Conservation (phyloP, 2,329 filamentous ascomycete genomes). For the Penicillium thymicola region DNA sequence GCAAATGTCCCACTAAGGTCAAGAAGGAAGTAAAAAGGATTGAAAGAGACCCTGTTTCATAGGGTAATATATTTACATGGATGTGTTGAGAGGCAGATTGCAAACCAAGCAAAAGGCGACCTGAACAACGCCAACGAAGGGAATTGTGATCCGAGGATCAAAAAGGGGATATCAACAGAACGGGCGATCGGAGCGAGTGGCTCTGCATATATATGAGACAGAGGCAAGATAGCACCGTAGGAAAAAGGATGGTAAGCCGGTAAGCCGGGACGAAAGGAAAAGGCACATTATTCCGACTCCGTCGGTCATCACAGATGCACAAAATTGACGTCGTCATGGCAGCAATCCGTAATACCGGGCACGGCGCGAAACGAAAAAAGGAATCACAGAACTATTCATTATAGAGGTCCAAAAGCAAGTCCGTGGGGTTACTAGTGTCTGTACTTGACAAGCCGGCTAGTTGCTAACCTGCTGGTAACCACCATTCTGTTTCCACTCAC, state of each 20-base stretch:
- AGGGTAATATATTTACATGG: conserved; percentile 5
- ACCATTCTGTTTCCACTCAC: conserved; percentile 29
- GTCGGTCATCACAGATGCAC: neutral
- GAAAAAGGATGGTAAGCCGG: neutral
- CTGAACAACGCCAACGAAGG: conserved; percentile 5
- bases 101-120: neutral
- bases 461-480: conserved; percentile 29
- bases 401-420: conserved; percentile 3
- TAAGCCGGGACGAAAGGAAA: neutral
- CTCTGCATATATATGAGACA: neutral
- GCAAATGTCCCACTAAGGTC: neutral
- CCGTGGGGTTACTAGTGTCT: conserved; percentile 1
- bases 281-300: conserved; percentile 6
- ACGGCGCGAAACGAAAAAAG: neutral
- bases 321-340: neutral
- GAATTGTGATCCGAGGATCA: neutral
- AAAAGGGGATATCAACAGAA: conserved; percentile 11
- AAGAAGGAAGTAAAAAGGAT: neutral
- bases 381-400: conserved; percentile 1
- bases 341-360: neutral
- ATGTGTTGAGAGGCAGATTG: neutral
- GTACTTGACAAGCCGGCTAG: conserved; percentile 5
- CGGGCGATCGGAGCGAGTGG: neutral
- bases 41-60: neutral
- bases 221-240: neutral